Evolutionary conservation across 345 rosid species (phyloP).

Genomic region (Kandelia obovata): DNA sequence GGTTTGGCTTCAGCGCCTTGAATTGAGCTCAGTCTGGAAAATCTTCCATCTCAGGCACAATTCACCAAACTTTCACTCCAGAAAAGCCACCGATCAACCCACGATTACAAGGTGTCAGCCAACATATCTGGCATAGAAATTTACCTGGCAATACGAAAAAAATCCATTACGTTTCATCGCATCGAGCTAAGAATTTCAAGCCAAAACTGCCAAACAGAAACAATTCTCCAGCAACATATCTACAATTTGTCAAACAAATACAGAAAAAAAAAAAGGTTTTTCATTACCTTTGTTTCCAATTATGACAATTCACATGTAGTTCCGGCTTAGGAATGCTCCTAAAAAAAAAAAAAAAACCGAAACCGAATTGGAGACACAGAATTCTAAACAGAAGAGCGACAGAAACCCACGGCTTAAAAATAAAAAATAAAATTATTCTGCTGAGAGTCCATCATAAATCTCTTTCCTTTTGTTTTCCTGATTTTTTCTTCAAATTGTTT

Average conservation of each 20-base stretch:
- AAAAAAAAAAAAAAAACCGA: neutral
- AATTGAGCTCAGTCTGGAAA: neutral
- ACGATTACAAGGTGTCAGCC: neutral
- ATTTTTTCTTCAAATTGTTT: neutral
- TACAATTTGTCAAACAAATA: conserved; percentile 11
- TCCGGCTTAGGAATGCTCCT: conserved; percentile 14
- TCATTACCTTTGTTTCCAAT: conserved; percentile 40
- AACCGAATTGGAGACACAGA: neutral
- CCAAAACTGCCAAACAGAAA: neutral
- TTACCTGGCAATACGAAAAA: too few species aligned
- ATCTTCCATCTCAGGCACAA: neutral
- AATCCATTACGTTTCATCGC: neutral
- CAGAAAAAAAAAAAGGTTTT: neutral
- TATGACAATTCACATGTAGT: conserved; percentile 13
- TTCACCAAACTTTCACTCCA: neutral
- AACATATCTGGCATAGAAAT: conserved; percentile 4
- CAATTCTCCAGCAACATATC: neutral
- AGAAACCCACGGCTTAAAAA: neutral
- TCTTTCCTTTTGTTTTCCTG: neutral
- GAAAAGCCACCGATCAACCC: neutral
- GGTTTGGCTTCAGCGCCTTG: neutral
- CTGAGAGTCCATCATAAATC: conserved; percentile 19
- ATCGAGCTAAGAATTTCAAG: neutral
- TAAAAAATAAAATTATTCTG: neutral
- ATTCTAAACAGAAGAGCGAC: neutral